Evolutionary conservation across 2,329 filamentous ascomycete species (phyloP).

Genomic region (Diaporthe citrichinensis): DNA sequence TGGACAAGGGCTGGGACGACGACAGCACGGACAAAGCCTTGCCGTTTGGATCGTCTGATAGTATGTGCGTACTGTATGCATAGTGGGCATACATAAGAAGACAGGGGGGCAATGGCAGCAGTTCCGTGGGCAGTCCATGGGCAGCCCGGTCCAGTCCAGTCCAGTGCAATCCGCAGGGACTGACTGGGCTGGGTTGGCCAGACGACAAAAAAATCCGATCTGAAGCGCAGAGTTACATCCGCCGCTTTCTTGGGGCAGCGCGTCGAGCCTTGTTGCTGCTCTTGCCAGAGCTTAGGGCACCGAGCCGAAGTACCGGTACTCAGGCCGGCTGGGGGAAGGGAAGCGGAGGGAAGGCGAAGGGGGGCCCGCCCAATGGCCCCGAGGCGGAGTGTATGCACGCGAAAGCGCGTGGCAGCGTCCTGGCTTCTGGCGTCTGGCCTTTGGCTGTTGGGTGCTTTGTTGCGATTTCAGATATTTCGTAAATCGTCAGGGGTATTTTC

Average conservation of each 20-base stretch:
- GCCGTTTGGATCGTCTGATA: slow-evolving; percentile 36
- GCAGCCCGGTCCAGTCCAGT: not conserved
- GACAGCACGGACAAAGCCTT: slow-evolving; percentile 14
- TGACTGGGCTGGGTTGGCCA: slow-evolving; percentile 11
- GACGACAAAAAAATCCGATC: slow-evolving; percentile 30
- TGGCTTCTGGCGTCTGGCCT: not conserved
- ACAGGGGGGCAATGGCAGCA: slow-evolving; percentile 3
- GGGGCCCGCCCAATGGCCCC: slow-evolving; percentile 12
- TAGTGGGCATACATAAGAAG: slow-evolving; percentile 30
- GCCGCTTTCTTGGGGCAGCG: slow-evolving; percentile 24
- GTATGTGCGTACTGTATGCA: slow-evolving; percentile 34
- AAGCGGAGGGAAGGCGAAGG: not conserved
- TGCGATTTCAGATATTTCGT: slow-evolving; percentile 24
- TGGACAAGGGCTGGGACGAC: slow-evolving; percentile 25
- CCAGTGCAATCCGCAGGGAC: not conserved
- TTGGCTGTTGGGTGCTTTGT: not conserved
- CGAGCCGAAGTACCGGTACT: slow-evolving; percentile 33
- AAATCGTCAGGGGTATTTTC: slow-evolving; percentile 28
- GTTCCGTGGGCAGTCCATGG: slow-evolving; percentile 10
- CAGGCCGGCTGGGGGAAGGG: not conserved
- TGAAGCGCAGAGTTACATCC: slow-evolving; percentile 34
- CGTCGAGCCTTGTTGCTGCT: slow-evolving; percentile 3
- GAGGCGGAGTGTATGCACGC: slow-evolving; percentile 11
- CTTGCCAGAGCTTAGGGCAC: not conserved
- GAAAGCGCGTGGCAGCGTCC: slow-evolving; percentile 2